Evolutionary conservation across 305 asterid species (phyloP), one percentile per base, ranked within the genome.

Genomic region (Fraxinus albicans): DNA sequence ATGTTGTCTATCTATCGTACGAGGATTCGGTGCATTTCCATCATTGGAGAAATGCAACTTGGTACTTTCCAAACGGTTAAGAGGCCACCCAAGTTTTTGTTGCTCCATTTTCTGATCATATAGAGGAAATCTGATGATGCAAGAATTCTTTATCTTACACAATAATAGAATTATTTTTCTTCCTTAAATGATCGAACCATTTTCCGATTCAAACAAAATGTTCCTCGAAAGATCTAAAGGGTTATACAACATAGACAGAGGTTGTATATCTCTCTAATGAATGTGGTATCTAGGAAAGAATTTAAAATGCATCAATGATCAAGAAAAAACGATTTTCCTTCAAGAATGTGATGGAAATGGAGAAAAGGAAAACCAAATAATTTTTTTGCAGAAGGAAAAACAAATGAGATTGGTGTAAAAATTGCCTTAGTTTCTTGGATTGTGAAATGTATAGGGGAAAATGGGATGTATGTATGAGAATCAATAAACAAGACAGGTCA

Each of bases 121-220:
- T 15, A 74, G 40, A 3, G 88, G 77, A 63, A 50, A 50, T 15
- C 2, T 15, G 19, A 15, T 50, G 8, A 50, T 50, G 60, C 19
- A 50, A n/a, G 77, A 78, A 34, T 38, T 31, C 0, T 81, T 81
- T 76, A 70, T 25, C 7, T 70, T 70, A 23, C n/a, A 0, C 15
- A 19, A 17, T 33, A 42, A 19, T 12, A 72, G 15, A 81, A 50
- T n/a, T 88, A 88, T 81, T 86, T 80, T 4, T 84, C 88, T 72
- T 79, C 88, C 82, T 79, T 79, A 10, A 83, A 1, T 17, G 84
- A 90, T 73, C 90, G 79, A 79, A 88, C 89, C 91, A 91, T 91
- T 70, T 63, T 69, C 9, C 0, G 1, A 15, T 15, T 12, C 21
- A 15, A 69, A 69, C 1, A 27, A 13, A 47, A 13, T 47, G n/a